Evolutionary conservation across 306 rosid genomes (phyloP).

Genomic region (Gastrolobium bilobum): DNA sequence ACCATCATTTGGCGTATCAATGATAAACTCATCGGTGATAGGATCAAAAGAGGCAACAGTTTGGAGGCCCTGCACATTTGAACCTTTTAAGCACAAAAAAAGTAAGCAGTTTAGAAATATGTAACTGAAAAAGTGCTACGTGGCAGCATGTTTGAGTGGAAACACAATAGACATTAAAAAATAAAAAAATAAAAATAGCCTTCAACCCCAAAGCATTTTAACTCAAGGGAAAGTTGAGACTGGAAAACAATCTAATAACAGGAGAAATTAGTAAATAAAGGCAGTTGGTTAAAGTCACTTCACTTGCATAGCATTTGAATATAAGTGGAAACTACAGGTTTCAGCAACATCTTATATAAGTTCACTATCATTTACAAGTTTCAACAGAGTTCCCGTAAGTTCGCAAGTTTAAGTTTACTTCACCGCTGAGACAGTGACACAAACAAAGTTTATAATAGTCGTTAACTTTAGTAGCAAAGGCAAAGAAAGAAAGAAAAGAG

Average conservation of each 20-base stretch:
- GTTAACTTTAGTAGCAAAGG: neutral
- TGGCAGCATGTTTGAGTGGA: neutral
- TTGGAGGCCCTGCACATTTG: conserved; percentile 97
- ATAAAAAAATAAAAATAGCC: neutral
- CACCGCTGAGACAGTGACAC: neutral
- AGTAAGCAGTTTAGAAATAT: conserved; percentile 35
- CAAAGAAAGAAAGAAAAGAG: neutral
- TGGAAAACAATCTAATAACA: conserved; percentile 10
- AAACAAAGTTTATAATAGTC: neutral
- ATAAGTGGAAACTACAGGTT: neutral
- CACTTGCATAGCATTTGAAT: neutral
- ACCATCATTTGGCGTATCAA: conserved; percentile 93
- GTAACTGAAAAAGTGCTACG: neutral
- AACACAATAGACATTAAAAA: neutral
- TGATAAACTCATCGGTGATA: conserved; percentile 79
- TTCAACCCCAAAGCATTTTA: neutral
- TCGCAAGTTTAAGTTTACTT: neutral
- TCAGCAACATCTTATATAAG: neutral
- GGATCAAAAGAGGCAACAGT: conserved; percentile 89
- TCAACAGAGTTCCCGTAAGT: neutral
- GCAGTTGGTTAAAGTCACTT: neutral
- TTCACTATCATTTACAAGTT: neutral
- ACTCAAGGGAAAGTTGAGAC: neutral
- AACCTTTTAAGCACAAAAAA: conserved; percentile 66
- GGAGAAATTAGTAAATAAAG: neutral